Evolutionary conservation across 768 basidiomycete genomes (phyloP), one percentile per base, ranked within the genome.

Genomic region (Gloeophyllum trabeum): DNA sequence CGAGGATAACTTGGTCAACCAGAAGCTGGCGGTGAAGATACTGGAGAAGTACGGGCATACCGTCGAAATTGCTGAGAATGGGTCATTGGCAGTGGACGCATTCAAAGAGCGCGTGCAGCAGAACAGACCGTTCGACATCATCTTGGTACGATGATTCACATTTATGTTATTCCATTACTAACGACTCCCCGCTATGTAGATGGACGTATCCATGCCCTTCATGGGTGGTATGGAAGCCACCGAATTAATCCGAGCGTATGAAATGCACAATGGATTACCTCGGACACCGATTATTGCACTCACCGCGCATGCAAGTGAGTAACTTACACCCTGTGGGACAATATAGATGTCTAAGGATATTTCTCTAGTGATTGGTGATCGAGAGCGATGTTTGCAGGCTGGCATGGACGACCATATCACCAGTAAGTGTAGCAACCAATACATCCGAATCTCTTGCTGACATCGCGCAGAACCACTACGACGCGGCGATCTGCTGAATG

Each of bases 161-260:
- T 39, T n/a, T 13, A 24, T 20, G 36, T 23, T 14, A 16, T 18
- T 14, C 49, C 13, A 47, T 48, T 32, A 40, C 44, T 21, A 2
- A n/a, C n/a, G n/a, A n/a, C n/a, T n/a, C n/a, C n/a, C 35, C 10
- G 40, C 4, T 12, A 23, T 40, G 13, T 46, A 94, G 87, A 97
- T 97, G 94, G 93, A 97, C 53, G 84, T 96, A 12, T 96, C 92
- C 7, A 93, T 94, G 90, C 90, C 92, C 4, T 83, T 93, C 62
- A 97, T 98, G 90, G 92, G 93, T 39, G 93, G 94, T 48, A 90
- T 94, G 81, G 93, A 99, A 61, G 90, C 94, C 1, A 99, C 96
- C 0, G 83, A 91, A 49, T 68, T 89, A 44, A 96, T 97, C 47
- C 78, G 94, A 40, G 73, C 76, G 26, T 89, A 80, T 55, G 94